Conservation (phyloP, 441 rosid genomes). For the Sinapis alba region DNA sequence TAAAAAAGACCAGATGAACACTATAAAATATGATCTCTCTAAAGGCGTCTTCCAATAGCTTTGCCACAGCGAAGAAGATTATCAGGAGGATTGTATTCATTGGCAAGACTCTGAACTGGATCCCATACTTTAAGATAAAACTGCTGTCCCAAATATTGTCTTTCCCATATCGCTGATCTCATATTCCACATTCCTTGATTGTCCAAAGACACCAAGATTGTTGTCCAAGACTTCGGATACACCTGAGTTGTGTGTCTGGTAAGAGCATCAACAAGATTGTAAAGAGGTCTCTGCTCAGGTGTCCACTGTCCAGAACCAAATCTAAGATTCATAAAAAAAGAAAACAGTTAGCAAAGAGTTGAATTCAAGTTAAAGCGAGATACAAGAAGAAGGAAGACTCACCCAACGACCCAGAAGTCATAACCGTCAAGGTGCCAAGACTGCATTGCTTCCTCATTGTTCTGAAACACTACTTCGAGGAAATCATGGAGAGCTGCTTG, state of each 20-base stretch:
- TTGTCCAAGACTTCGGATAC: conserved; percentile 83
- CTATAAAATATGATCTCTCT: conserved; percentile 20
- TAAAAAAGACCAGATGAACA: background rate
- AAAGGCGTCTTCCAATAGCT: conserved; percentile 60
- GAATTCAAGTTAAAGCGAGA: background rate
- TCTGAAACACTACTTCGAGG: conserved; percentile 77
- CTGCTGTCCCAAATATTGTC: conserved; percentile 83
- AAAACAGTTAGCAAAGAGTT: background rate
- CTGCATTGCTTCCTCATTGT: conserved; percentile 70
- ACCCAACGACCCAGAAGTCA: conserved; percentile 95
- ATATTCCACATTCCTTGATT: conserved; percentile 97
- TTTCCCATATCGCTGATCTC: conserved; percentile 87
- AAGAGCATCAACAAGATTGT: conserved; percentile 76
- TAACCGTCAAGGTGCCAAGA: conserved; percentile 99
- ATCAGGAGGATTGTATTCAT: conserved; percentile 75
- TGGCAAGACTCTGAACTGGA: conserved; percentile 57
- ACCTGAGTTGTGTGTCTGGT: conserved; percentile 89
- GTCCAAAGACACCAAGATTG: conserved; percentile 77
- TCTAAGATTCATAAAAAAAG: conserved; percentile 39
- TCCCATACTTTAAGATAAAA: conserved; percentile 80
- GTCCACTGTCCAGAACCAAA: conserved; percentile 85
- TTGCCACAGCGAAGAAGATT: conserved; percentile 82
- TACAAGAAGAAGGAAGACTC: conserved; percentile 24
- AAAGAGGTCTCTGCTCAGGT: conserved; percentile 51
- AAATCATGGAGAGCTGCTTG: conserved; percentile 65